These are phyloP conservation scores for Curvularia verruculosa DNA, from an alignment of 2,329 filamentous ascomycete species.

Conservation along the genomic window DNA sequence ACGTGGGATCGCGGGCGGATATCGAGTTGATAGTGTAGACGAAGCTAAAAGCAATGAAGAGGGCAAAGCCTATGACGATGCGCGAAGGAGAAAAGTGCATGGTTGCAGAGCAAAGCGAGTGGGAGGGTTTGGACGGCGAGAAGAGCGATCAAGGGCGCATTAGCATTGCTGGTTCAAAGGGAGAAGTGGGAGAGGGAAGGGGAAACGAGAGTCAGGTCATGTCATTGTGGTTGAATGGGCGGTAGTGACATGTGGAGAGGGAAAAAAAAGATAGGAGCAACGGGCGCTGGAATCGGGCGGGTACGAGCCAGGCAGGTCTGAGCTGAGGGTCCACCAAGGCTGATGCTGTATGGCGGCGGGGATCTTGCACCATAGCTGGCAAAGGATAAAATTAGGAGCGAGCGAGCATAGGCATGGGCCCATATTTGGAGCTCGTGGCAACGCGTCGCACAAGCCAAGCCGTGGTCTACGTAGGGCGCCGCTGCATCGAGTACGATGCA, in stretches of 20 bases:
- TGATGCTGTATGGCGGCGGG: conserved; percentile 9
- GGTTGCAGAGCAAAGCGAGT: conserved; percentile 9
- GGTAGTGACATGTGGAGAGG: not conserved
- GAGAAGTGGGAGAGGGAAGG: not conserved
- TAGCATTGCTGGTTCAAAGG: conserved; percentile 15
- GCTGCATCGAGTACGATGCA: not conserved
- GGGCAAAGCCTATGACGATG: conserved; percentile 25
- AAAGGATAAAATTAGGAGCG: conserved; percentile 19
- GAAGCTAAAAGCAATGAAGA: conserved; percentile 25
- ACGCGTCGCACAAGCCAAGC: conserved; percentile 2
- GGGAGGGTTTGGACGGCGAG: not conserved
- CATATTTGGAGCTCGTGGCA: conserved; percentile 2
- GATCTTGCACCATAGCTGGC: conserved; percentile 9
- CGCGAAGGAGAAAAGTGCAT: conserved; percentile 34
- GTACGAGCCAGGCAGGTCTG: conserved; percentile 11
- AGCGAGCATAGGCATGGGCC: conserved; percentile 9
- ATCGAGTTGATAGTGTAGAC: conserved; percentile 34
- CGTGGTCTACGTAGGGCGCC: not conserved
- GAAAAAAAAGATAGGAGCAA: conserved; percentile 19
- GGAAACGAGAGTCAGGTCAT: conserved; percentile 13
- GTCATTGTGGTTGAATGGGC: conserved; percentile 15
- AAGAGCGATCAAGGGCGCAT: conserved; percentile 12
- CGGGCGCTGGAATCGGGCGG: conserved; percentile 6
- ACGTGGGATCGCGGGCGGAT: conserved; percentile 44
- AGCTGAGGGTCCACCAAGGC: conserved; percentile 16